Evolutionary conservation across 768 basidiomycete species (phyloP).

Genomic region (Lyophyllum shimeji): DNA sequence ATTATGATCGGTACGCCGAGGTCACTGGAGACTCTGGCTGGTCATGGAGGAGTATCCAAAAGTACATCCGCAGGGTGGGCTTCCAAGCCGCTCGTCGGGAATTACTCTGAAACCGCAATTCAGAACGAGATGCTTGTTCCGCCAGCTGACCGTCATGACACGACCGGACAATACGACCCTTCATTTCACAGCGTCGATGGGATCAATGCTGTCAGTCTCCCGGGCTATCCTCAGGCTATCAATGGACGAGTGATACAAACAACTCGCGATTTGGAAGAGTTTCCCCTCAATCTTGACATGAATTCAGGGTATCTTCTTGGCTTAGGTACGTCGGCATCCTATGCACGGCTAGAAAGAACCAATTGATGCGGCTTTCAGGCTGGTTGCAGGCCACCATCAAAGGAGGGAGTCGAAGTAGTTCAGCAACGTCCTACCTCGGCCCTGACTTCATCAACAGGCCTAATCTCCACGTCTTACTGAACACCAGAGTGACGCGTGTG

Average conservation of each 20-base stretch:
- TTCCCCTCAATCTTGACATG: constrained; percentile 23
- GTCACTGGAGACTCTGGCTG: constrained; percentile 30
- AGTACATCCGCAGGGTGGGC: constrained; percentile 25
- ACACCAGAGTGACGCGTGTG: constrained; percentile 23
- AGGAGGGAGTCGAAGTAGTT: constrained; percentile 26
- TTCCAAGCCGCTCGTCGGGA: background rate
- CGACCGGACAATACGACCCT: constrained; percentile 29
- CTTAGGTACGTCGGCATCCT: constrained; percentile 19
- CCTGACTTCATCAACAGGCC: constrained; percentile 18
- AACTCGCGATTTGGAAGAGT: constrained; percentile 25
- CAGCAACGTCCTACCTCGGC: constrained; percentile 31
- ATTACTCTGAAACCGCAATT: background rate
- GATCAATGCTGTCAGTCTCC: constrained; percentile 26
- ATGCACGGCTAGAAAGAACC: background rate
- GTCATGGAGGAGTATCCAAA: constrained; percentile 29
- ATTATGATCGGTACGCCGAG: constrained; percentile 29
- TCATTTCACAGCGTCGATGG: constrained; percentile 29
- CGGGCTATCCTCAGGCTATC: constrained; percentile 27
- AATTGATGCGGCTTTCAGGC: constrained; percentile 13
- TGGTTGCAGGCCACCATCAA: constrained; percentile 26
- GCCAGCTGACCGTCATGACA: constrained; percentile 35
- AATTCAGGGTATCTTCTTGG: constrained; percentile 26
- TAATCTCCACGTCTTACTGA: constrained; percentile 29
- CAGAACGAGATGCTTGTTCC: constrained; percentile 32
- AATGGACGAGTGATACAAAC: constrained; percentile 28